These are phyloP conservation scores for Starmerella geochares DNA, from an alignment of 805 yeast genomes.

Conservation along the genomic window DNA sequence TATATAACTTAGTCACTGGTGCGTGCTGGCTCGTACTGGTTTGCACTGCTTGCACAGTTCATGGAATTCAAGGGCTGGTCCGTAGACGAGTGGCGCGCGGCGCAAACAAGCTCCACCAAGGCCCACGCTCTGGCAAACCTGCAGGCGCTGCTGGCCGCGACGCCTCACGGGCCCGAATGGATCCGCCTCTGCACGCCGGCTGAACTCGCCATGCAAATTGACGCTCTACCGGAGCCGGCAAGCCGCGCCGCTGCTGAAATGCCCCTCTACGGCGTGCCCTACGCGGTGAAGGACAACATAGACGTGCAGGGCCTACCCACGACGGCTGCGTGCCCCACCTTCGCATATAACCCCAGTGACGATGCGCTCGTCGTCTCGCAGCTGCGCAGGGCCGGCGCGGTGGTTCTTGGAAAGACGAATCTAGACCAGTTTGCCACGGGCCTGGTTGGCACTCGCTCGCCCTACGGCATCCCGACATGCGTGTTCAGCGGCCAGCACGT, in stretches of 20 bases:
- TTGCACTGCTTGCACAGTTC: not conserved
- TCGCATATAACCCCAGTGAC: slow-evolving; percentile 50
- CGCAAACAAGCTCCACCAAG: slow-evolving; percentile 11
- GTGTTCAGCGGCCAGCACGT: slow-evolving; percentile 70
- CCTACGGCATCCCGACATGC: slow-evolving; percentile 81
- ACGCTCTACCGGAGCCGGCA: slow-evolving; percentile 36
- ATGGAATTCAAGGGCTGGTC: slow-evolving; percentile 18
- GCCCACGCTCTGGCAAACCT: slow-evolving; percentile 10
- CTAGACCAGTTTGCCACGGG: slow-evolving; percentile 98
- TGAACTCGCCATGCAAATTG: slow-evolving; percentile 68
- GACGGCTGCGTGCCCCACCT: slow-evolving; percentile 93
- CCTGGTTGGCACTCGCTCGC: slow-evolving; percentile 87
- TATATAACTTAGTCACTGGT: slow-evolving; percentile 6
- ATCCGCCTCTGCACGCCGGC: slow-evolving; percentile 60
- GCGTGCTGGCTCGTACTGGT: not conserved
- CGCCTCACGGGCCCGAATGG: slow-evolving; percentile 56
- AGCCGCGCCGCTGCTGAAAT: slow-evolving; percentile 21
- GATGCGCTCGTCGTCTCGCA: slow-evolving; percentile 69
- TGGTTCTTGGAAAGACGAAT: slow-evolving; percentile 86
- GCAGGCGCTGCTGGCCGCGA: slow-evolving; percentile 3
- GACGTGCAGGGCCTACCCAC: slow-evolving; percentile 75
- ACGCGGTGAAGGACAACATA: slow-evolving; percentile 90
- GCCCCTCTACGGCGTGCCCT: slow-evolving; percentile 86
- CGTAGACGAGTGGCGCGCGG: slow-evolving; percentile 17
- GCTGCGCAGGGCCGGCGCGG: slow-evolving; percentile 85